These are phyloP conservation scores for Termitomyces titanicus DNA, from an alignment of 768 basidiomycete genomes.

Conservation along the genomic window DNA sequence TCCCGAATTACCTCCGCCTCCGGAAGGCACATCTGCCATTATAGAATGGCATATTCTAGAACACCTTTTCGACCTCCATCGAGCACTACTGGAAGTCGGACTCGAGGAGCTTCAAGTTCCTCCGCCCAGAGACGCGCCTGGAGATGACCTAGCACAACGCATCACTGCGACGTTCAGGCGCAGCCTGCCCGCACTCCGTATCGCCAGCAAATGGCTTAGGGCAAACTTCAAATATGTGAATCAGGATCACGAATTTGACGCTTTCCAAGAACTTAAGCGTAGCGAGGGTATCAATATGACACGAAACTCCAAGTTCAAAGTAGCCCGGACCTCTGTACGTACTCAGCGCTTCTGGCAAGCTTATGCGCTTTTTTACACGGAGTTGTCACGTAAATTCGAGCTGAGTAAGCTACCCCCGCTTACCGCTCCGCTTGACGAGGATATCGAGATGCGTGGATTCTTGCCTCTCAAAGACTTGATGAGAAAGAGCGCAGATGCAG, in stretches of 20 bases:
- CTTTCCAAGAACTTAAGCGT: slow-evolving; percentile 28
- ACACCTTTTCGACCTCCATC: slow-evolving; percentile 66
- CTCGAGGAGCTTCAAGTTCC: slow-evolving; percentile 55
- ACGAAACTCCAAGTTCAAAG: slow-evolving; percentile 28
- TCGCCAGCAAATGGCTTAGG: slow-evolving; percentile 86
- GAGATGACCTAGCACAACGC: slow-evolving; percentile 66
- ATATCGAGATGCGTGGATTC: slow-evolving; percentile 85
- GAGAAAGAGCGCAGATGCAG: slow-evolving; percentile 26
- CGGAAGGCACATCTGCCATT: slow-evolving; percentile 29
- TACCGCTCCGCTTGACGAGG: slow-evolving; percentile 76
- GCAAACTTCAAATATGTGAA: slow-evolving; percentile 69
- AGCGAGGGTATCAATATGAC: slow-evolving; percentile 22
- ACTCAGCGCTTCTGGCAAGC: slow-evolving; percentile 65
- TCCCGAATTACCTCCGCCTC: slow-evolving; percentile 21
- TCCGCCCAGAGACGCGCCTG: slow-evolving; percentile 49
- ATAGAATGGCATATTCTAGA: slow-evolving; percentile 64
- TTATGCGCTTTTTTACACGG: slow-evolving; percentile 63
- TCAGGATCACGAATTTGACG: slow-evolving; percentile 38
- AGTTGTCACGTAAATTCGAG: slow-evolving; percentile 69
- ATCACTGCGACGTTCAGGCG: slow-evolving; percentile 87
- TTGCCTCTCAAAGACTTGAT: slow-evolving; percentile 70
- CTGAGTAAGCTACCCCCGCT: slow-evolving; percentile 52
- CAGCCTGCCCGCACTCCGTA: slow-evolving; percentile 80
- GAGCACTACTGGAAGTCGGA: slow-evolving; percentile 63
- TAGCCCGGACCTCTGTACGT: slow-evolving; percentile 33